Base-by-base conservation (phyloP, 805 yeast genomes). In the Suhomyces emberorum region DNA sequence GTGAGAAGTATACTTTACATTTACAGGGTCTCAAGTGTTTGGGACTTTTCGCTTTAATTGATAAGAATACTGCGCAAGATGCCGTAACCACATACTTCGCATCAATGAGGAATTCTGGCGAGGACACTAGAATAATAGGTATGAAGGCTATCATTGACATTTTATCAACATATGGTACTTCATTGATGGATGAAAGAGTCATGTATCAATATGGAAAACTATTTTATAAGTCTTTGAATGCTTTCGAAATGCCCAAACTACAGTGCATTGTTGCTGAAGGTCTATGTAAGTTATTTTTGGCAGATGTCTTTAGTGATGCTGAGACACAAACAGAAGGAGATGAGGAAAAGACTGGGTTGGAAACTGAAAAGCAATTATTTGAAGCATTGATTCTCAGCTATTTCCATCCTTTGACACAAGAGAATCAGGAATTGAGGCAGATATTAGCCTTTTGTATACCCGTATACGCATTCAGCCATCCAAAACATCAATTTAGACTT, bases 191-290 rank as follows among this genome's bases (percentile, higher is more conserved):
- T 49, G 62, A 66, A 2, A 65, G 62, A 8, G 38, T 32, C 12
- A 37, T 42, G 31, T 45, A 42, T 26, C 46, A 39, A 41, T 45
- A 42, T 25, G 64, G 54, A 4, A 59, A 54, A 20, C 63, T 86
- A 19, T 81, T 84, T 43, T 83, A 80, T 62, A 76, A 79, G 53
- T 74, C 82, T 1, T 63, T 85, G 46, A 74, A 77, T 51, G 72
- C 72, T 44, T 65, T 65, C 39, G 73, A 72, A 4, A 64, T 75
- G 46, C 85, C 85, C 1, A 74, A 72, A 18, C 70, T 88, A 14
- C 96, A 87, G 55, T 80, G 91, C 0, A 70, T 79, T 1, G 83
- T 91, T 7, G 95, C 91, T 0, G 95, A 87, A 51, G 95, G 95
- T 0, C 63, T 89, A 17, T 85, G 89, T 51, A 89, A 91, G 61